Evolutionary conservation across 1,139 yeast genomes (phyloP), one percentile per base, ranked within the genome.

Genomic region (Chernovozyma aurita): DNA sequence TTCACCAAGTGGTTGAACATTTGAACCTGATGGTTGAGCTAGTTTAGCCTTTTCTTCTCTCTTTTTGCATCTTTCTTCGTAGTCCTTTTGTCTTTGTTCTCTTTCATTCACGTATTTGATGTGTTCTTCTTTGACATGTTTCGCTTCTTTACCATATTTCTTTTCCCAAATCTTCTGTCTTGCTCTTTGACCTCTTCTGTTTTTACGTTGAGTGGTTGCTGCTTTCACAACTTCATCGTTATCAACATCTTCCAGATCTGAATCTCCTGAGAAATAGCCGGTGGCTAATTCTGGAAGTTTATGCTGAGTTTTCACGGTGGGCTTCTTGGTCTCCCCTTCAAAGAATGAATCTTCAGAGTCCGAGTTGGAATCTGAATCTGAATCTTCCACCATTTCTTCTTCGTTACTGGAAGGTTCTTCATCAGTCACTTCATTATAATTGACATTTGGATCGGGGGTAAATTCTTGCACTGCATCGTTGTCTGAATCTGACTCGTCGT

Each of bases 161-260:
- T 75, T 67, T 52, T 88, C 98, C 97, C 97, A 90, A 37, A 92
- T 87, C 65, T 85, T 84, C 57, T 92, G 94, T 62, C 99, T 80
- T 2, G 97, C 98, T 47, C 97, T 72, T 66, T 94, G 98, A 16
- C 98, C 98, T 55, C 97, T 78, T 61, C 98, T 74, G 57, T 92
- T 94, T 51, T 88, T 88, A 45, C 94, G 74, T 42, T 61, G 65
- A 15, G 58, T 50, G 36, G 73, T 68, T 18, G 73, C 72, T 34
- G 71, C 70, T 44, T 77, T 73, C 6, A 82, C 88, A 2, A 78
- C 70, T 30, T 64, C 59, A 45, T 85, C 90, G 36, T 71, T 70
- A 37, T 79, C 84, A 2, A 67, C 61, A 35, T 77, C 76, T 27
- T 50, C 59, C 25, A 55, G 63, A 28, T 52, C 63, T 32, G 80